phyloP scores from a whole-genome alignment of 306 rosid species.

The Canavalia gladiata region DNA sequence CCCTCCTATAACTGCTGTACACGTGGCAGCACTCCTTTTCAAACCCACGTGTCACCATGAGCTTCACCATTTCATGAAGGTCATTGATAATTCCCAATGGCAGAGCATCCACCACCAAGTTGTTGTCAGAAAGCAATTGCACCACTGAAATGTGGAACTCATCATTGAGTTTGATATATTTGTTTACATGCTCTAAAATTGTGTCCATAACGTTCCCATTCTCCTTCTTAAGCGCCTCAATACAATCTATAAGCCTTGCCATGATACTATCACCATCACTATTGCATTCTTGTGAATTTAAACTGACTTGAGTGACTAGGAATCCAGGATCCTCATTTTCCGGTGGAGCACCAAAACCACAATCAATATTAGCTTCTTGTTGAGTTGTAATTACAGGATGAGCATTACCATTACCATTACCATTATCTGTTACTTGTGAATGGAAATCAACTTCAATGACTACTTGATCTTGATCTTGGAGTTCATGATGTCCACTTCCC shows the following conservation, averaged over 20 bases:
- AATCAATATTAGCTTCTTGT: too few species aligned
- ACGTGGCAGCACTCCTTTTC: conserved; percentile 69
- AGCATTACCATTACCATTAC: neutral
- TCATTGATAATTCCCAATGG: conserved; percentile 64
- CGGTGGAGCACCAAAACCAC: too few species aligned
- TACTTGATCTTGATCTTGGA: neutral
- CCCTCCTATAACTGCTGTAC: conserved; percentile 71
- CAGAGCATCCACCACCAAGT: conserved; percentile 65
- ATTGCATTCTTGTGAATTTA: neutral
- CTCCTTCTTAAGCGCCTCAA: neutral
- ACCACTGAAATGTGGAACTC: neutral
- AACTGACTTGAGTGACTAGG: neutral
- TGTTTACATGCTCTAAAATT: neutral
- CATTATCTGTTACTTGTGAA: neutral
- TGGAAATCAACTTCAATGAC: neutral
- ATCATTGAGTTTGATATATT: neutral
- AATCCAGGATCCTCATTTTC: neutral
- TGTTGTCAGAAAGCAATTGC: conserved; percentile 37
- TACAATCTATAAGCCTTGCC: neutral
- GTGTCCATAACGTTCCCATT: neutral
- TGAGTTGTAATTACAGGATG: neutral
- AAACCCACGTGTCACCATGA: conserved; percentile 69
- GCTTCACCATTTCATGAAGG: conserved; percentile 76
- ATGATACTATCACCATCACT: neutral
- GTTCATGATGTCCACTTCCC: neutral